Base-by-base conservation (phyloP, 768 basidiomycete species). In the Clitopilus hobsonii region DNA sequence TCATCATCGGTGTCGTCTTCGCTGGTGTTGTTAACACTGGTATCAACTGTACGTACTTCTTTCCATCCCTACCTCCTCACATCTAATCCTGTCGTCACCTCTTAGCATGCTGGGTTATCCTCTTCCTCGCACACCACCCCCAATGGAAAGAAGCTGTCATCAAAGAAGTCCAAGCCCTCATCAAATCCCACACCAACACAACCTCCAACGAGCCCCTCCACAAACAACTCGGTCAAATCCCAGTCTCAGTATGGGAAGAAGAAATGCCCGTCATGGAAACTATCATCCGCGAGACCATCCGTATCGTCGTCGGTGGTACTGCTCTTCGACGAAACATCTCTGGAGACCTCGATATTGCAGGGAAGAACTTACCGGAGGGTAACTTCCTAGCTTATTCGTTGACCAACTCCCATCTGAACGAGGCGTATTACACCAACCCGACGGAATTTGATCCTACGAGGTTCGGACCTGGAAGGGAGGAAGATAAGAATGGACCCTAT, bases 21-120 rank as follows among this genome's bases (percentile, higher is more conserved):
- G 72, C 73, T 3, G 74, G 72, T 2, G 65, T 71, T 1, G 55
- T 69, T 24, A 73, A 72, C 60, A 74, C 69, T 10, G 68, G 72
- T 22, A 63, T 69, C 11, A 70, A 56, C 25, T 57, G 74, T 71
- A 54, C 36, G 71, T 55, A 38, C 13, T 52, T 54, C 7, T 41
- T 20, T 8, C 28, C 26, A 7, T 25, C 28, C 28, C 26, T 29
- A 18, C 18, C n/a, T 23, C 38, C 27, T 51, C 22, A 45, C 30
- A 38, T 16, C 54, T 36, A 48, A 20, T 11, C 18, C 11, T n/a
- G n/a, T n/a, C n/a, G n/a, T n/a, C n/a, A n/a, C n/a, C 38, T n/a
- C 32, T 27, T 32, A 74, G 73, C 69, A 10, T 71, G 69, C 54
- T 75, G 74, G 74, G 58, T 59, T 5, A 53, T 74, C 4, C 49